Evolutionary conservation across 2,329 filamentous ascomycete genomes (phyloP).

Genomic region (Diaporthe velutina): DNA sequence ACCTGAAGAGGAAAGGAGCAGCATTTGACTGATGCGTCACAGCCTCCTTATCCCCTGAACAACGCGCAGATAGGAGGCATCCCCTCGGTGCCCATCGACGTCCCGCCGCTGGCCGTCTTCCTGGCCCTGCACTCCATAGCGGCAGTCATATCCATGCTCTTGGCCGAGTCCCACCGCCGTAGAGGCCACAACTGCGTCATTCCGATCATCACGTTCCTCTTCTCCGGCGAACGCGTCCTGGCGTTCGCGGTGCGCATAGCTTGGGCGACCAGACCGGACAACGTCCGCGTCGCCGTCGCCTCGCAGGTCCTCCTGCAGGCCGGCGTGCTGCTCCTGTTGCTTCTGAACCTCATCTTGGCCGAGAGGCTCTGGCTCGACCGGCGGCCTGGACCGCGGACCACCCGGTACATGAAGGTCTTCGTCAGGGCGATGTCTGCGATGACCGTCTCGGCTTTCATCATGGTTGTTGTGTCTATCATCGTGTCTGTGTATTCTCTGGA

Average conservation of each 20-base stretch:
- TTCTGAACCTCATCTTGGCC: conserved; percentile 82
- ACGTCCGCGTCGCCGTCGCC: conserved; percentile 63
- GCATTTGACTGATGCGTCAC: neutral
- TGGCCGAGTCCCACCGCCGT: conserved; percentile 65
- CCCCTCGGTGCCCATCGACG: conserved; percentile 70
- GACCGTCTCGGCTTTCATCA: conserved; percentile 72
- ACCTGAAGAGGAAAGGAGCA: neutral
- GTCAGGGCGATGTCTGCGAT: conserved; percentile 71
- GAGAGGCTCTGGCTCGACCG: conserved; percentile 82
- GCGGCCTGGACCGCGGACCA: conserved; percentile 79
- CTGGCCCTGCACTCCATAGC: conserved; percentile 67
- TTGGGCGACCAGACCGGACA: conserved; percentile 59
- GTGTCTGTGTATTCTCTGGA: conserved; percentile 77
- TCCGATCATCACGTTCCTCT: conserved; percentile 68
- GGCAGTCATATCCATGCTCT: conserved; percentile 68
- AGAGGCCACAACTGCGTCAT: conserved; percentile 69
- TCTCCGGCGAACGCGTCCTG: conserved; percentile 66
- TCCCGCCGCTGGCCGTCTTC: conserved; percentile 74
- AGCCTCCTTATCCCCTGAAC: conserved; percentile 55
- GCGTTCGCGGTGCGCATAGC: conserved; percentile 66
- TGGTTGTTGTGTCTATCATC: conserved; percentile 75
- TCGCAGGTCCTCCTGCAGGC: conserved; percentile 78
- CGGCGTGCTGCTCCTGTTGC: conserved; percentile 80
- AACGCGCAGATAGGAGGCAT: conserved; percentile 68
- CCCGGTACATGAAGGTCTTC: conserved; percentile 58